phyloP scores from a whole-genome alignment of 352 stramenopile species.

The Phytophthora podocarpi region DNA sequence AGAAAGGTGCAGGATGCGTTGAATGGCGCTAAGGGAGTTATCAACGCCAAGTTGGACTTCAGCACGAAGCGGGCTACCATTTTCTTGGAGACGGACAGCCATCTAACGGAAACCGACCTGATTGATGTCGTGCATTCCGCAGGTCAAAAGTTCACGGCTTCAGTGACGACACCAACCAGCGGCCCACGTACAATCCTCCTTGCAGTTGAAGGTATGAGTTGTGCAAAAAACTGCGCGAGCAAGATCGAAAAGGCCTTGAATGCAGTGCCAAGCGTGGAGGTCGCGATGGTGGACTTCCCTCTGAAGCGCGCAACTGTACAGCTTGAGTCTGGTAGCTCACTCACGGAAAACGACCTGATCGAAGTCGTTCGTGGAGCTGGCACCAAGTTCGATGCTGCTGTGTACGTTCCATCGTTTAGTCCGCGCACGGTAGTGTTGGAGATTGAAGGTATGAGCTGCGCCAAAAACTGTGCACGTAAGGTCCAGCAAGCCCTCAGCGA shows the following conservation, averaged over 20 bases:
- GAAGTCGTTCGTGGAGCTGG: conserved; percentile 49
- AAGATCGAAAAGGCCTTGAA: conserved; percentile 74
- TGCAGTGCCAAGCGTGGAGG: conserved; percentile 54
- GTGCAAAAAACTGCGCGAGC: conserved; percentile 76
- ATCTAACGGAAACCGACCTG: conserved; percentile 65
- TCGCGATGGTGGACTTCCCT: conserved; percentile 68
- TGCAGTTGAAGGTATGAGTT: conserved; percentile 78
- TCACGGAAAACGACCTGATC: conserved; percentile 69
- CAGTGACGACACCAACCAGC: conserved; percentile 40
- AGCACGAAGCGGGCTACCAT: conserved; percentile 74
- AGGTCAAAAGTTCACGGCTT: conserved; percentile 69
- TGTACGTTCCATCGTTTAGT: conserved; percentile 36
- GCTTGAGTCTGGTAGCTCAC: conserved; percentile 49
- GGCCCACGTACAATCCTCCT: conserved; percentile 61
- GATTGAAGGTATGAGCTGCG: conserved; percentile 72
- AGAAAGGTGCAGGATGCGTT: conserved; percentile 77
- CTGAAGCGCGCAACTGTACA: conserved; percentile 66
- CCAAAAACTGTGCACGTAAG: conserved; percentile 73
- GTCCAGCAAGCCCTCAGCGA: conserved; percentile 65
- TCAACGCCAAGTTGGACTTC: conserved; percentile 83
- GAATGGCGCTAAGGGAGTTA: conserved; percentile 63
- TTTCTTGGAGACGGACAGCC: conserved; percentile 74
- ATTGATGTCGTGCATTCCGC: conserved; percentile 64
- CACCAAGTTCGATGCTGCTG: conserved; percentile 70
- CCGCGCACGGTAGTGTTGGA: conserved; percentile 54